Base-by-base conservation (phyloP, 2,329 filamentous ascomycete genomes). In the Scedosporium minutisporum region DNA sequence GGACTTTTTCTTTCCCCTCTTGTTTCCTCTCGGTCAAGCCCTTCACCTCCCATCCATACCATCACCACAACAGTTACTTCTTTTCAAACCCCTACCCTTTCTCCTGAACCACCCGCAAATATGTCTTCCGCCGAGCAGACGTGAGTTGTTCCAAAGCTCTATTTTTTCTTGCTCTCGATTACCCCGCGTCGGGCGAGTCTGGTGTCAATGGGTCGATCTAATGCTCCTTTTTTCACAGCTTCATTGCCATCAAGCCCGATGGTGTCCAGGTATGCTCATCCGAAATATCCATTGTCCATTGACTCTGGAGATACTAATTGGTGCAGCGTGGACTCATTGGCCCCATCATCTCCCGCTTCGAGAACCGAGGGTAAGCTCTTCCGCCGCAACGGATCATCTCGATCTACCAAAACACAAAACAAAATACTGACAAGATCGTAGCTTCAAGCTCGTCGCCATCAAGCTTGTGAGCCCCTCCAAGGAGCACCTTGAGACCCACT, bases 181-280 rank as follows among this genome's bases (percentile, higher is more conserved):
- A 71, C 73, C 73, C 71, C 73, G 67, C 73, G 72, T 70, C 60
- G 60, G 21, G 21, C 18, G 42, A 42, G 16, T 66, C 60, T 42
- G n/a, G 63, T 41, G 62, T 66, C 59, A 61, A 61, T 60, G 63
- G 42, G 38, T 16, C 58, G 61, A 58, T 42, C 16, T 29, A 21
- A 23, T 27, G 33, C 38, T 44, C 23, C n/a, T 59, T 38, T 38
- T 55, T 53, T 25, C 16, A 63, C 68, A 97, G 93, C 84, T 97
- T 97, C 90, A 97, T 97, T 86, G 95, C 95, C 77, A 91, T 99
- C 87, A 99, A 99, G 92, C 95, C 93, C 73, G 95, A 97, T 82
- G 95, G 95, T 79, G 95, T 97, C 82, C 95, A 97, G 88, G 92
- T 96, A 88, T 71, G 81, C 65, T 46, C 55, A 60, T 29, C 63